Base-by-base conservation (phyloP, 805 yeast species). In the Hanseniaspora meyeri region DNA sequence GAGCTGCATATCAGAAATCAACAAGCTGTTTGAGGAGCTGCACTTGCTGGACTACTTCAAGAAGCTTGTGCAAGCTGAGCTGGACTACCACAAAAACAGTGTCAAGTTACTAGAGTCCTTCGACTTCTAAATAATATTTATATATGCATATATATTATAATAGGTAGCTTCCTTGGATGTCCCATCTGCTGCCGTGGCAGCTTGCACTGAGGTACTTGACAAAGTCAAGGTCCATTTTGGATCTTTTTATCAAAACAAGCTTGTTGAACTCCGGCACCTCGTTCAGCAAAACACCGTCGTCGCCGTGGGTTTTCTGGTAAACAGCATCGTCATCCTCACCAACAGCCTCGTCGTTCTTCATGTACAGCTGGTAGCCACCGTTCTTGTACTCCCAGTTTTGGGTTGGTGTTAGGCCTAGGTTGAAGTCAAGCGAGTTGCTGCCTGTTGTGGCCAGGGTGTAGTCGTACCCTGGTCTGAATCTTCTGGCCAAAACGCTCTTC, bases 381-480 rank as follows among this genome's bases (percentile, higher is more conserved):
- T 76, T 71, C 63, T 87, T 95, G n/a, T 95, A 95, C 37, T 79
- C 74, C 50, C 81, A 87, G 96, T 97, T 91, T 42, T 87, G 87
- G 1, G 85, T 77, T 0, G 96, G 96, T 0, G 97, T 91, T 47
- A 93, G 67, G 56, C 82, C 80, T 57, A 91, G 69, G 0, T 95
- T 86, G 2, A 89, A 93, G 64, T 91, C 97, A 19, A 91, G 67
- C 19, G 76, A 77, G 9, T 38, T 31, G 9, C 47, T 36, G 0
- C 78, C 70, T 2, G 79, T 71, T 0, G 97, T 87, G 0, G 98
- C 98, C 47, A 93, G 71, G 3, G 91, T 90, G 69, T 87, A 93
- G 68, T 93, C 99, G 32, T 80, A 82, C 3, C 97, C 98, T 1
- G 96, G 98, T 63, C 98, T 79, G 72, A 93, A 93, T 60, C 97